A percentile compares a stretch with the other conserved stretches of the same genome.
Evolutionary conservation across 192 early-diverging fungal genomes (phyloP).

Genomic region (Gaertneriomyces semiglobifer): DNA sequence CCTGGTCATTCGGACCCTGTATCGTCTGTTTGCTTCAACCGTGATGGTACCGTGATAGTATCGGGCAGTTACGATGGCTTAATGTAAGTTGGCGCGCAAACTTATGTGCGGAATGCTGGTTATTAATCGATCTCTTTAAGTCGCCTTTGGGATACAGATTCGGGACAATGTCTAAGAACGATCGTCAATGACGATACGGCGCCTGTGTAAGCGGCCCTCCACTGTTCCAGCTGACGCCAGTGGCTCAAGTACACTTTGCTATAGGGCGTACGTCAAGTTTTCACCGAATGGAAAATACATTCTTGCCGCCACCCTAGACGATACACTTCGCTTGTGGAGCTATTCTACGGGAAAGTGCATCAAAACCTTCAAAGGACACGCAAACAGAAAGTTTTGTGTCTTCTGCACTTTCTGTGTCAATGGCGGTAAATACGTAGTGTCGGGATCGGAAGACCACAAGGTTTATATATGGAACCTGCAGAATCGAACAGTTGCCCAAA

Average conservation of each 20-base stretch:
- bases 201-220: slow-evolving; percentile 67
- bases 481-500: slow-evolving; percentile 91
- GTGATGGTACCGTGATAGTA: slow-evolving; percentile 95
- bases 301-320: slow-evolving; percentile 89
- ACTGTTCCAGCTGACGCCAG: background rate
- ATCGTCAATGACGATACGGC: slow-evolving; percentile 94
- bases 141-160: slow-evolving; percentile 97
- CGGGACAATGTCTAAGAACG: slow-evolving; percentile 97
- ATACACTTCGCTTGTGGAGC: slow-evolving; percentile 91
- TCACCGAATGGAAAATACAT: slow-evolving; percentile 99
- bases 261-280: slow-evolving; percentile 90
- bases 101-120: slow-evolving; percentile 37
- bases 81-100: slow-evolving; percentile 46
- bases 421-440: slow-evolving; percentile 92
- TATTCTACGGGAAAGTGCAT: slow-evolving; percentile 91
- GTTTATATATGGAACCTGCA: slow-evolving; percentile 99
- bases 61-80: slow-evolving; percentile 92
- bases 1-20: slow-evolving; percentile 97
- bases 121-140: slow-evolving; percentile 39
- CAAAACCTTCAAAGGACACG: slow-evolving; percentile 91
- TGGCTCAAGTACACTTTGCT: background rate
- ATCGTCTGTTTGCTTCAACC: slow-evolving; percentile 90
- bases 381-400: slow-evolving; percentile 88
- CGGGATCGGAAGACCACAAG: slow-evolving; percentile 87
- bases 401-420: slow-evolving; percentile 94